phyloP scores from a whole-genome alignment of 768 basidiomycete species.

The Porphyrellus cyaneotinctus region DNA sequence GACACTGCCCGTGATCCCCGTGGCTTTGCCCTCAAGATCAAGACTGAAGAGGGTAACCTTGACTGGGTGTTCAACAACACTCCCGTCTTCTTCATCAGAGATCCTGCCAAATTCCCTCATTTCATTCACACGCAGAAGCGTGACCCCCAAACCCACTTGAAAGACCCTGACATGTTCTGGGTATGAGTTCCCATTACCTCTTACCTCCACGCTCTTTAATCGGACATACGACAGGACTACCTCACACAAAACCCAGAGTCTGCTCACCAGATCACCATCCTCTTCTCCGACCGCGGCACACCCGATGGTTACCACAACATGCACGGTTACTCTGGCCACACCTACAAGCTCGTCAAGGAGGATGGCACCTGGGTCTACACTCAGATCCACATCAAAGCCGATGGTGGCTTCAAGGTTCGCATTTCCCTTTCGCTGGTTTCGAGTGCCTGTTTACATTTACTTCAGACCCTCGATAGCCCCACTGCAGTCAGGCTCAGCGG shows the following conservation, averaged over 20 bases:
- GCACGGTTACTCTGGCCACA: conserved; percentile 95
- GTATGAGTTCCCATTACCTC: conserved; percentile 30
- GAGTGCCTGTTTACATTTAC: conserved; percentile 2
- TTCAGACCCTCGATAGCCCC: conserved; percentile 64
- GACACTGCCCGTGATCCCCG: conserved; percentile 93
- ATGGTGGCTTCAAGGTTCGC: conserved; percentile 76
- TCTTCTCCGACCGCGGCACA: conserved; percentile 93
- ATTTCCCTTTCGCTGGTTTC: neutral
- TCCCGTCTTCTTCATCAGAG: conserved; percentile 86
- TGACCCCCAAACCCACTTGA: conserved; percentile 88
- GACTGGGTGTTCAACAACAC: conserved; percentile 95
- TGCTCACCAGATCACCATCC: conserved; percentile 84
- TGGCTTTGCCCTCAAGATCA: conserved; percentile 88
- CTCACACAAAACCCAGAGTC: conserved; percentile 85
- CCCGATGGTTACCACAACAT: conserved; percentile 82
- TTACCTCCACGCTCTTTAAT: neutral
- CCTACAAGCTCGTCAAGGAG: conserved; percentile 82
- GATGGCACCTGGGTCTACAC: conserved; percentile 84
- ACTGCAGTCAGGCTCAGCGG: conserved; percentile 65
- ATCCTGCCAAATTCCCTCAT: conserved; percentile 88
- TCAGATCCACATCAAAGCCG: conserved; percentile 77
- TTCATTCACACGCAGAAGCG: conserved; percentile 94
- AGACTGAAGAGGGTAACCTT: conserved; percentile 86
- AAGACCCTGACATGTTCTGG: conserved; percentile 85
- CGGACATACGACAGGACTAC: conserved; percentile 60